phyloP scores from a whole-genome alignment of 495 filamentous ascomycete genomes.

The Cercophora sp. region DNA sequence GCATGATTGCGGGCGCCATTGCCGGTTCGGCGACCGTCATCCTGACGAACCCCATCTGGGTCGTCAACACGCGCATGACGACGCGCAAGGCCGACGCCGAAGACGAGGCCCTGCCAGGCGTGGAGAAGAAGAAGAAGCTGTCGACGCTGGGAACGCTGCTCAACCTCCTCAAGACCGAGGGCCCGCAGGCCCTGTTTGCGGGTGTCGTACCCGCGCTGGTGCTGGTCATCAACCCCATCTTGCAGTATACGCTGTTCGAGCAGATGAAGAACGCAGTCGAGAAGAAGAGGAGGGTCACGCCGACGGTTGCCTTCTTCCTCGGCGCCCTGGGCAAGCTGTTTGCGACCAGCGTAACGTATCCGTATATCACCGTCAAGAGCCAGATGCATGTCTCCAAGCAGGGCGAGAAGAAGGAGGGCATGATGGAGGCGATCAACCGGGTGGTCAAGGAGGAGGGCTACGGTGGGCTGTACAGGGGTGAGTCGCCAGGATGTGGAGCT shows the following conservation, averaged over 20 bases:
- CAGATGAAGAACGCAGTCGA: conserved; percentile 73
- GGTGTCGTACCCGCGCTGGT: conserved; percentile 91
- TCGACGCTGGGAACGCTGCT: conserved; percentile 73
- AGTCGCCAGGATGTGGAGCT: too few relatives aligned
- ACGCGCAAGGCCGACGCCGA: conserved; percentile 60
- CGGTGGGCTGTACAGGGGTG: conserved; percentile 85
- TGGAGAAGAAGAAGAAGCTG: conserved; percentile 36
- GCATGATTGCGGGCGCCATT: conserved; percentile 92
- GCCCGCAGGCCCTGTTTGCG: conserved; percentile 77
- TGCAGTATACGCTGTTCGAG: conserved; percentile 99
- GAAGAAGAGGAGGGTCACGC: conserved; percentile 58
- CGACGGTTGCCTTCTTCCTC: conserved; percentile 82
- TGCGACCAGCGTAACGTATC: conserved; percentile 91
- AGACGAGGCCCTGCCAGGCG: conserved; percentile 30
- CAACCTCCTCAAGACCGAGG: conserved; percentile 72
- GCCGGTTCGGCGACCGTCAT: conserved; percentile 92
- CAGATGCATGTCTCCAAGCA: conserved; percentile 86
- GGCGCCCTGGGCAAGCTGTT: conserved; percentile 92
- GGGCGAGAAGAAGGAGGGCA: conserved; percentile 57
- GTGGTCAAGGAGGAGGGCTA: conserved; percentile 88
- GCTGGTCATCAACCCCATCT: conserved; percentile 93
- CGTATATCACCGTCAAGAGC: conserved; percentile 97
- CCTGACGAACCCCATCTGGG: conserved; percentile 97
- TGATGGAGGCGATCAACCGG: conserved; percentile 67
- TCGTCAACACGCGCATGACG: conserved; percentile 97